Conservation (phyloP, 257 asterid species). For the Phtheirospermum japonicum region DNA sequence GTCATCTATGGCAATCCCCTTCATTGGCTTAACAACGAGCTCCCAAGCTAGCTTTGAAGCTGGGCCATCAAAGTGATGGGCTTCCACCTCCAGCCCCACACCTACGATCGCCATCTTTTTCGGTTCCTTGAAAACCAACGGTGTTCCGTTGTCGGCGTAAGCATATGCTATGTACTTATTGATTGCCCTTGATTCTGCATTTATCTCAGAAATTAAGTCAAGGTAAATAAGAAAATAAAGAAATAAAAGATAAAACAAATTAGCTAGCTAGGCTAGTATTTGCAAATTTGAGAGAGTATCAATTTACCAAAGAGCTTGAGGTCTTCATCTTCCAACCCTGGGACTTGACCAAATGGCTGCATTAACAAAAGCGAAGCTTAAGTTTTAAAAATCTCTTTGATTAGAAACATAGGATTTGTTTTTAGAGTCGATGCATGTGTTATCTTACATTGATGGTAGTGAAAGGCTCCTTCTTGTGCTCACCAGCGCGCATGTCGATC, state of each 20-base stretch:
- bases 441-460: constrained; percentile 37
- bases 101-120: background rate
- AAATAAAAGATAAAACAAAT: no score
- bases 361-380: no score
- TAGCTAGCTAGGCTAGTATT: no score
- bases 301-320: constrained; percentile 20
- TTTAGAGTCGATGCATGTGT: no score
- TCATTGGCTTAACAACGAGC: background rate
- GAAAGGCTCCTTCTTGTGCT: background rate
- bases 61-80: background rate
- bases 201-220: no score
- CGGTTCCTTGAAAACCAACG: background rate
- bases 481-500: constrained; percentile 20
- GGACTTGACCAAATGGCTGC: constrained; percentile 45
- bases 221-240: no score
- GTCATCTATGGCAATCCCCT: background rate
- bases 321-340: constrained; percentile 38
- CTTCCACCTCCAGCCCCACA: background rate
- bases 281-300: no score
- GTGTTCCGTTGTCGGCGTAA: background rate
- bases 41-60: background rate
- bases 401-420: no score
- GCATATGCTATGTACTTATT: background rate
- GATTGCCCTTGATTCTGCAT: constrained; percentile 5
- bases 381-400: no score